phyloP scores from a whole-genome alignment of 106 monocot species.

The Posidonia australis region DNA sequence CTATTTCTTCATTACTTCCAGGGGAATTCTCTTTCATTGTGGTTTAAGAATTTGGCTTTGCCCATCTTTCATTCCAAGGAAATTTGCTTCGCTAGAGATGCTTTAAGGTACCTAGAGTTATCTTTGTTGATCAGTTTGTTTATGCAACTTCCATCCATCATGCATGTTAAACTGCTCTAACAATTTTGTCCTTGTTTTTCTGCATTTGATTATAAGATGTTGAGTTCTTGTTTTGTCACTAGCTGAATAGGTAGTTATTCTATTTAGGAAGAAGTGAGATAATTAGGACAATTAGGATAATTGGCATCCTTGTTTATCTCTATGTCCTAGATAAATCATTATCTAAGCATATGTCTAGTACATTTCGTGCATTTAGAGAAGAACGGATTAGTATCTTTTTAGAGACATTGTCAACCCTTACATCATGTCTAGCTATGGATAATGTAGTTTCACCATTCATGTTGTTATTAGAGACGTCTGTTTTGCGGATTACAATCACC shows the following conservation, averaged over 20 bases:
- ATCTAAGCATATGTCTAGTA: too few species aligned
- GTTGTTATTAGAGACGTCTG: background rate
- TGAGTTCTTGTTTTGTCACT: background rate
- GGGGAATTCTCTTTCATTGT: slow-evolving; percentile 58
- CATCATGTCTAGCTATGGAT: background rate
- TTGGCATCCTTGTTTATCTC: too few species aligned
- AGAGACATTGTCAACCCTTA: background rate
- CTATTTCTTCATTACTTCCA: slow-evolving; percentile 10
- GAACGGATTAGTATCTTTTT: too few species aligned
- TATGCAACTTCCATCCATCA: background rate
- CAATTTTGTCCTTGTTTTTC: background rate
- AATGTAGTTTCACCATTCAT: background rate
- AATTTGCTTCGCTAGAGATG: slow-evolving; percentile 56
- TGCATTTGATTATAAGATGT: background rate
- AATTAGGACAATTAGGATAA: too few species aligned
- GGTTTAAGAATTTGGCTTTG: slow-evolving; percentile 54
- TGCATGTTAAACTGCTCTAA: background rate
- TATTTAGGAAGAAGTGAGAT: too few species aligned
- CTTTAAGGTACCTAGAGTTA: slow-evolving; percentile 43
- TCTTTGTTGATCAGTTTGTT: background rate
- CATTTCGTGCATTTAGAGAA: too few species aligned
- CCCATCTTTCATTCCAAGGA: slow-evolving; percentile 58
- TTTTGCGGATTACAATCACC: background rate
- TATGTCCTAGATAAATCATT: too few species aligned
- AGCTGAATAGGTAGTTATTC: too few species aligned